A percentile compares a stretch with the other conserved stretches of the same genome.
phyloP scores from a whole-genome alignment of 768 basidiomycete species.

The Pisolithus albus region DNA sequence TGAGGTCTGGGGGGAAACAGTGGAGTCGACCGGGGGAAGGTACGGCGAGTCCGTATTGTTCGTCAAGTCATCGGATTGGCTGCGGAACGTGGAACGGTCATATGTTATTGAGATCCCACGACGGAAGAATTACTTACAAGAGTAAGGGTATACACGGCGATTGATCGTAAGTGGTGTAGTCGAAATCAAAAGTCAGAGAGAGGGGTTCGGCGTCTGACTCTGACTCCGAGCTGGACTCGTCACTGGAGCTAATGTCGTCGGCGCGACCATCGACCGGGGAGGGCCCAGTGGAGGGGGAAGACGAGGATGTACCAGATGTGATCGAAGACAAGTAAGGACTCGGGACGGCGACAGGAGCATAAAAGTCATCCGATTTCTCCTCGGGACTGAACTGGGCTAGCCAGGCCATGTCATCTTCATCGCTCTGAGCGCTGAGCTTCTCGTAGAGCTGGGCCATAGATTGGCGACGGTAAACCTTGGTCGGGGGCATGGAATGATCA shows the following conservation, averaged over 20 bases:
- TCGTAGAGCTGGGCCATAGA: constrained; percentile 31
- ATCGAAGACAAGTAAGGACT: constrained; percentile 20
- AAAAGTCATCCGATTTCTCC: constrained; percentile 24
- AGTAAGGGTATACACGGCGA: constrained; percentile 14
- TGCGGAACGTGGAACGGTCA: constrained; percentile 10
- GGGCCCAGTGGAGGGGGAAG: constrained; percentile 14
- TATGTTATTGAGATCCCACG: constrained; percentile 2
- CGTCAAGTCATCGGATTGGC: constrained; percentile 11
- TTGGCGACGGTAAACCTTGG: constrained; percentile 28
- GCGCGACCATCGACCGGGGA: constrained; percentile 8
- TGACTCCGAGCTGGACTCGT: constrained; percentile 21
- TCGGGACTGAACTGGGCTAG: constrained; percentile 30
- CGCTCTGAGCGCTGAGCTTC: constrained; percentile 29
- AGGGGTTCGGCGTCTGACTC: constrained; percentile 22
- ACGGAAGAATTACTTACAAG: constrained; percentile 14
- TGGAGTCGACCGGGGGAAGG: constrained; percentile 7
- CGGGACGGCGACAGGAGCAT: constrained; percentile 9
- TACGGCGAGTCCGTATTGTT: constrained; percentile 5
- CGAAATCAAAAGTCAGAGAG: constrained; percentile 12
- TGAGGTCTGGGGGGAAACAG: constrained; percentile 1
- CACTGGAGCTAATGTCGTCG: constrained; percentile 5
- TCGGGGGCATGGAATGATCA: constrained; percentile 18
- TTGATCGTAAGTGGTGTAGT: constrained; percentile 6
- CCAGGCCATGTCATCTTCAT: constrained; percentile 30
- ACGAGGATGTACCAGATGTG: constrained; percentile 15